Evolutionary conservation across 2,329 filamentous ascomycete genomes (phyloP).

Genomic region (Aplosporella prunicola): DNA sequence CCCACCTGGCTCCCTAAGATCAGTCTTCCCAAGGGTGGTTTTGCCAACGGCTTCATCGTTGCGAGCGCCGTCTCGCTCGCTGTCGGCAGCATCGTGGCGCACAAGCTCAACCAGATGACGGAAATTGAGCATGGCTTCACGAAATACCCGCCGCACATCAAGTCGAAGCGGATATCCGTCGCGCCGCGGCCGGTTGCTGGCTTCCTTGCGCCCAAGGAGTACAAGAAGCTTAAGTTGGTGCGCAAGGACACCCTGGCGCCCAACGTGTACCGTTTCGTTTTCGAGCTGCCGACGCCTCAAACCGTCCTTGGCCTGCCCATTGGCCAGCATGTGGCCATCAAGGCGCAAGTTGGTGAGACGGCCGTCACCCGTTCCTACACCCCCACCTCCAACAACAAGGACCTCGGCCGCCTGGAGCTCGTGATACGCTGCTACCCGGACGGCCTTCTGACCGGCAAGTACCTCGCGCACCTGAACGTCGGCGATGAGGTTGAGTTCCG

Average conservation of each 20-base stretch:
- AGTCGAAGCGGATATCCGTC: conserved; percentile 14
- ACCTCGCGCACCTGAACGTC: conserved; percentile 38
- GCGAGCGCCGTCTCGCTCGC: conserved; percentile 18
- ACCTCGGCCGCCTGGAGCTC: conserved; percentile 44
- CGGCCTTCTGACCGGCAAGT: conserved; percentile 41
- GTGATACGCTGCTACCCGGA: conserved; percentile 45
- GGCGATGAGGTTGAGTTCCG: conserved; percentile 45
- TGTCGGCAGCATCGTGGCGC: conserved; percentile 11
- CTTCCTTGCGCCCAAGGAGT: conserved; percentile 29
- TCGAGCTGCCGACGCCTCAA: conserved; percentile 16
- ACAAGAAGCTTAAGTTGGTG: conserved; percentile 38
- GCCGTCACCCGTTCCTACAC: conserved; percentile 18
- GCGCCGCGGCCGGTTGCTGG: not conserved
- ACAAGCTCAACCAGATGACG: conserved; percentile 13
- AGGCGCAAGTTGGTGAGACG: conserved; percentile 57
- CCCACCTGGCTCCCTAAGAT: no score
- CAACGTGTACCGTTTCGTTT: conserved; percentile 19
- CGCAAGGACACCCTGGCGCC: conserved; percentile 14
- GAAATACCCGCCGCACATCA: conserved; percentile 29
- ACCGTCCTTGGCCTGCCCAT: conserved; percentile 26
- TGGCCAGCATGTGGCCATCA: conserved; percentile 26
- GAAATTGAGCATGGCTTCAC: conserved; percentile 12
- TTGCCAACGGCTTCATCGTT: conserved; percentile 25
- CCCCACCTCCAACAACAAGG: conserved; percentile 47
- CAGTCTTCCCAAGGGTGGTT: not conserved